Conservation (phyloP, 129 eudicot species). For the Ambrosia artemisiifolia region DNA sequence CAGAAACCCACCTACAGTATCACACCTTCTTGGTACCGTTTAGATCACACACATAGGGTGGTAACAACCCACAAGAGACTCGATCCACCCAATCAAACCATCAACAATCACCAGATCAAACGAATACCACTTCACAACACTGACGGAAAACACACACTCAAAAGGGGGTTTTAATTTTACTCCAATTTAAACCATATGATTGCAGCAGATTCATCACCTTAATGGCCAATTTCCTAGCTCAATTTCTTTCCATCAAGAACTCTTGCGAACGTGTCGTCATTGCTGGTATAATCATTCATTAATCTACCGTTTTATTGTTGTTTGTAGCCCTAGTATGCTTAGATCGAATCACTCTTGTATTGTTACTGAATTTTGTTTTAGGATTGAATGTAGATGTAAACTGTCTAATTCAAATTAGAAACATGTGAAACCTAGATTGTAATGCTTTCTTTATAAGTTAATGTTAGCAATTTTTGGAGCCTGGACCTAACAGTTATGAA, state of each 20-base stretch:
- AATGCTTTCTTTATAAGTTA: not conserved
- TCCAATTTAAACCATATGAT: constrained; percentile 30
- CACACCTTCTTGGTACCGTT: too few relatives aligned
- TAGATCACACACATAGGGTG: not conserved
- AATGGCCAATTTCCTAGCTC: constrained; percentile 91
- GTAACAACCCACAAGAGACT: not conserved
- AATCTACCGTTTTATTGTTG: not conserved
- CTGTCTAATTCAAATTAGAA: not conserved
- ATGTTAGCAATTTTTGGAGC: too few relatives aligned
- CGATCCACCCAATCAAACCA: constrained; percentile 23
- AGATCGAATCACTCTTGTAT: constrained; percentile 7
- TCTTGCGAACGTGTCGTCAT: constrained; percentile 66
- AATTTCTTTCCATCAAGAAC: constrained; percentile 75
- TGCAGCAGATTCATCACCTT: constrained; percentile 32
- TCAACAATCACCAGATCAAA: constrained; percentile 4
- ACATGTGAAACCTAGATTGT: constrained; percentile 1
- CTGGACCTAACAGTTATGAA: constrained; percentile 2
- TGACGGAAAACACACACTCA: constrained; percentile 19
- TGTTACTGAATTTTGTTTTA: not conserved
- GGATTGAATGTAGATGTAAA: constrained; percentile 12
- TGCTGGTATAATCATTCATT: constrained; percentile 54
- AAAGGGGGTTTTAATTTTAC: constrained; percentile 12
- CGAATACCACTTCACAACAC: constrained; percentile 14
- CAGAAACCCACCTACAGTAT: too few relatives aligned
- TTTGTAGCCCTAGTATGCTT: constrained; percentile 20